Conservation (phyloP, 345 rosid genomes). For the Gynandropsis gynandra region DNA sequence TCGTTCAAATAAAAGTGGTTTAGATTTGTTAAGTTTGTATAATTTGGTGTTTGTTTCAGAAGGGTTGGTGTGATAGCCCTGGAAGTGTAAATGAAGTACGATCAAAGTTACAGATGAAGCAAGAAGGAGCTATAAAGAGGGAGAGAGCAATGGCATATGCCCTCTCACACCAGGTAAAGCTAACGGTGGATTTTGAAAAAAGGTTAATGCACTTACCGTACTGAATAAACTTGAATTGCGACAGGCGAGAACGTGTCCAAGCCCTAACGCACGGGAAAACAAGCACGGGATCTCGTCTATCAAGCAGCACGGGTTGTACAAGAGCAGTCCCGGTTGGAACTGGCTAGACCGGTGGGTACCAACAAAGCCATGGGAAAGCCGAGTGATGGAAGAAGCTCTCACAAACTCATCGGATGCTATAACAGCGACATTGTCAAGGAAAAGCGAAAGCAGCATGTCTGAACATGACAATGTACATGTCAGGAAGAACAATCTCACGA, state of each 20-base stretch:
- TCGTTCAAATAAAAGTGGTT: neutral
- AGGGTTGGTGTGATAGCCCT: constrained; percentile 66
- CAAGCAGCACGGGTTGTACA: constrained; percentile 32
- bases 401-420: constrained; percentile 23
- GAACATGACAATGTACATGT: constrained; percentile 47
- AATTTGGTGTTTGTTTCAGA: constrained; percentile 31
- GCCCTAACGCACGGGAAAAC: constrained; percentile 43
- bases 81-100: constrained; percentile 58
- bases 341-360: constrained; percentile 84
- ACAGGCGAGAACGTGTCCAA: constrained; percentile 49
- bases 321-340: constrained; percentile 44
- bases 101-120: constrained; percentile 61
- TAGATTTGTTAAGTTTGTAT: neutral
- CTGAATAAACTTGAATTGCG: constrained; percentile 10
- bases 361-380: constrained; percentile 63
- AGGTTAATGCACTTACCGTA: neutral
- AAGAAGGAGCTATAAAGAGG: constrained; percentile 80
- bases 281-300: constrained; percentile 32
- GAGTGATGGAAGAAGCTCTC: constrained; percentile 41
- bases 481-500: constrained; percentile 50
- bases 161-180: constrained; percentile 56
- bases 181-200: neutral
- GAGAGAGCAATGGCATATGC: constrained; percentile 82
- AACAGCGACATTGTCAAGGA: constrained; percentile 32
- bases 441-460: constrained; percentile 41